These are phyloP conservation scores for Pythium apleroticum DNA, from an alignment of 352 stramenopile species.

Conservation along the genomic window DNA sequence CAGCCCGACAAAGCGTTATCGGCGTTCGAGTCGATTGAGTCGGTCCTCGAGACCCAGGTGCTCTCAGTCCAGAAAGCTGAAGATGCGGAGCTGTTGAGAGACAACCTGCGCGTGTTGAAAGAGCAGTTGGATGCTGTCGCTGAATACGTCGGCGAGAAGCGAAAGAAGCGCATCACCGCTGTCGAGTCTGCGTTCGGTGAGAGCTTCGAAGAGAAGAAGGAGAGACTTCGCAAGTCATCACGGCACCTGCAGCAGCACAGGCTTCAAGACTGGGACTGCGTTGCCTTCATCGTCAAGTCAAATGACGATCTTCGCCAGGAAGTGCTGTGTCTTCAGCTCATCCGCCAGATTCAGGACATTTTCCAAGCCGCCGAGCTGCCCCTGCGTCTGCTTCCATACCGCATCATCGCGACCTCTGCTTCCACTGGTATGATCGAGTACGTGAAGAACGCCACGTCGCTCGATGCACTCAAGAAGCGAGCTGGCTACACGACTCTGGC, in stretches of 20 bases:
- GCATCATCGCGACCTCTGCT: constrained; percentile 94
- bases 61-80: constrained; percentile 34
- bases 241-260: constrained; percentile 30
- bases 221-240: constrained; percentile 61
- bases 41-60: constrained; percentile 54
- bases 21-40: constrained; percentile 63
- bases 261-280: constrained; percentile 60
- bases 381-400: constrained; percentile 94
- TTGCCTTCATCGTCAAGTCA: constrained; percentile 97
- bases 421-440: constrained; percentile 97
- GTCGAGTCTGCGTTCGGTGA: constrained; percentile 82
- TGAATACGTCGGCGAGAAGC: constrained; percentile 67
- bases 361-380: constrained; percentile 94
- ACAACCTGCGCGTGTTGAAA: constrained; percentile 58
- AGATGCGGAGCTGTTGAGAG: constrained; percentile 36
- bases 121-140: constrained; percentile 70
- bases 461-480: constrained; percentile 95
- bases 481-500: constrained; percentile 84
- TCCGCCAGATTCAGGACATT: constrained; percentile 95
- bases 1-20: constrained; percentile 50
- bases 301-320: constrained; percentile 98
- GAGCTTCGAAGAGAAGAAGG: constrained; percentile 78
- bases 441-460: constrained; percentile 95
- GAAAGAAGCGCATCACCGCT: constrained; percentile 56
- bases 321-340: constrained; percentile 96